Evolutionary conservation across 2,329 filamentous ascomycete genomes (phyloP).

Genomic region (Arachnopeziza araneosa): DNA sequence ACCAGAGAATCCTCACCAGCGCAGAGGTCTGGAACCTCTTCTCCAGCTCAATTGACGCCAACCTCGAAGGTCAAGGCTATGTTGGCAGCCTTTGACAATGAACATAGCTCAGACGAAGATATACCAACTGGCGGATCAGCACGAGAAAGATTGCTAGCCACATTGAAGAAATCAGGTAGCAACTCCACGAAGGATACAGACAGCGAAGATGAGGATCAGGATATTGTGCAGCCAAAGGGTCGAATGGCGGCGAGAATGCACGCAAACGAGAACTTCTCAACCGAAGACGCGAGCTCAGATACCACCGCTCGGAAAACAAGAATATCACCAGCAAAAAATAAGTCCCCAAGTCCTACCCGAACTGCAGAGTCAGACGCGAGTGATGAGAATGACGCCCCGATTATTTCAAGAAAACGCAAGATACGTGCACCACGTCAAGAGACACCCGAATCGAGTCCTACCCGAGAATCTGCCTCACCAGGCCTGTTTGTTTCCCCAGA

Average conservation of each 20-base stretch:
- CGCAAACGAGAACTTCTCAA: conserved; percentile 25
- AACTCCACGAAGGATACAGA: neutral
- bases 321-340: conserved; percentile 34
- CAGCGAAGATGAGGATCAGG: conserved; percentile 35
- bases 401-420: conserved; percentile 25
- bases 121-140: conserved; percentile 14
- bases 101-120: conserved; percentile 1
- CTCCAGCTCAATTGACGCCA: conserved; percentile 40
- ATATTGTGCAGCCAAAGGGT: conserved; percentile 51
- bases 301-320: conserved; percentile 38
- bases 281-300: conserved; percentile 14
- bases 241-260: conserved; percentile 61
- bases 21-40: conserved; percentile 38
- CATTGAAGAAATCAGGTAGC: conserved; percentile 10
- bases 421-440: conserved; percentile 15
- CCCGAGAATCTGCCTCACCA: conserved; percentile 23
- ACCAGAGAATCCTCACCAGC: conserved; percentile 42
- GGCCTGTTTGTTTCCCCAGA: conserved; percentile 38
- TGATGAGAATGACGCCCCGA: conserved; percentile 20
- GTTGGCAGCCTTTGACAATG: conserved; percentile 42
- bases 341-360: conserved; percentile 30
- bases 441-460: conserved; percentile 20
- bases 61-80: conserved; percentile 50
- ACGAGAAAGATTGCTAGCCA: conserved; percentile 15
- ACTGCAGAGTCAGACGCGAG: neutral